Conservation (phyloP, 1,284 basidiomycete species). For the Rhodotorula sp. region DNA sequence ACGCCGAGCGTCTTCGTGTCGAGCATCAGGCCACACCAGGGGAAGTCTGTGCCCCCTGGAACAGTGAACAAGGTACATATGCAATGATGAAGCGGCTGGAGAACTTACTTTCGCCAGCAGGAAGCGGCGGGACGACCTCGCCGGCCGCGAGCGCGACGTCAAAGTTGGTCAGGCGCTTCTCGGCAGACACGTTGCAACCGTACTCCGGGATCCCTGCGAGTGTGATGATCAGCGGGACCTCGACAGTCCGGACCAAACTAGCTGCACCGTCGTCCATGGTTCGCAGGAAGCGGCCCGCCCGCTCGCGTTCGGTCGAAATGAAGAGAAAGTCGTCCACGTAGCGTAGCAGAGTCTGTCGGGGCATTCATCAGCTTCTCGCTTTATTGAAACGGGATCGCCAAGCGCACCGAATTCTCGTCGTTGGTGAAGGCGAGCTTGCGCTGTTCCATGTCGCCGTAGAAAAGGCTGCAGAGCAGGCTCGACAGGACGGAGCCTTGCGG, state of each 20-base stretch:
- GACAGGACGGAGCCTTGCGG: conserved; percentile 94
- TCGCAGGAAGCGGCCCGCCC: conserved; percentile 71
- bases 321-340: conserved; percentile 94
- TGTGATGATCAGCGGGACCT: neutral
- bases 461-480: conserved; percentile 84
- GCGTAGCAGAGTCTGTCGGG: conserved; percentile 68
- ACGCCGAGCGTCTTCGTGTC: conserved; percentile 73
- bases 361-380: neutral
- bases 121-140: conserved; percentile 35
- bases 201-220: conserved; percentile 79
- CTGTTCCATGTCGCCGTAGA: conserved; percentile 87
- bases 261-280: conserved; percentile 72
- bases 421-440: conserved; percentile 63
- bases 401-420: conserved; percentile 64
- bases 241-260: neutral
- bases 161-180: conserved; percentile 89
- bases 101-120: neutral
- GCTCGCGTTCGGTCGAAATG: conserved; percentile 67
- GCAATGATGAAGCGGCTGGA: too few species aligned
- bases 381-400: too few species aligned
- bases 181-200: conserved; percentile 82
- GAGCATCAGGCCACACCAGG: conserved; percentile 85
- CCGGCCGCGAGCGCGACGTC: conserved; percentile 57
- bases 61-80: neutral
- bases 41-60: conserved; percentile 62